Conservation (phyloP, 805 yeast species). For the Blastobotrys parvus region DNA sequence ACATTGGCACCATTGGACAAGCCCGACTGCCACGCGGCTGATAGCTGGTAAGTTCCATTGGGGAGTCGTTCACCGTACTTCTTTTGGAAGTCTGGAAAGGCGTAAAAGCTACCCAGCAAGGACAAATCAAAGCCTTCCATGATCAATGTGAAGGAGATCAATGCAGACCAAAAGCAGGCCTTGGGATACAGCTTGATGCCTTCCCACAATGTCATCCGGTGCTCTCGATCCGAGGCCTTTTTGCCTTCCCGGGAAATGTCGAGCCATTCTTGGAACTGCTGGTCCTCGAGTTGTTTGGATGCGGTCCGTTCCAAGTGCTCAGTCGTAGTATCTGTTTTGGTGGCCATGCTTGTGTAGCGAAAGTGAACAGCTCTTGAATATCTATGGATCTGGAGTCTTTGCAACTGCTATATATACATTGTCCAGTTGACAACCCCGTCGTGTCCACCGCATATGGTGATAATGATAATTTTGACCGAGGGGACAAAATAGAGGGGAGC, state of each 20-base stretch:
- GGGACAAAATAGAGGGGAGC: too few relatives aligned
- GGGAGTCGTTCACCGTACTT: constrained; percentile 31
- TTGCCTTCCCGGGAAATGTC: constrained; percentile 3
- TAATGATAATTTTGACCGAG: too few relatives aligned
- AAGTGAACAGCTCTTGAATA: too few relatives aligned
- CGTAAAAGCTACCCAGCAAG: constrained; percentile 36
- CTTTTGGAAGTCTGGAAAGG: constrained; percentile 35
- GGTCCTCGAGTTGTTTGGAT: too few relatives aligned
- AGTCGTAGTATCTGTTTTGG: too few relatives aligned
- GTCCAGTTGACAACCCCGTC: too few relatives aligned
- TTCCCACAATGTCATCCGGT: constrained; percentile 12
- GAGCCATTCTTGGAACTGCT: neutral
- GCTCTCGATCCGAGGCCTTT: constrained; percentile 9
- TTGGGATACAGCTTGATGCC: constrained; percentile 30
- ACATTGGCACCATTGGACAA: constrained; percentile 20
- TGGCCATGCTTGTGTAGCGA: too few relatives aligned
- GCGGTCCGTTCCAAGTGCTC: too few relatives aligned
- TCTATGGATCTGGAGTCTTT: too few relatives aligned
- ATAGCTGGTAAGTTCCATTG: constrained; percentile 9
- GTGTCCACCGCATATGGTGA: too few relatives aligned
- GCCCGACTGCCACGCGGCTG: constrained; percentile 19
- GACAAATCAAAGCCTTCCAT: constrained; percentile 44
- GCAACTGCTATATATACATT: too few relatives aligned
- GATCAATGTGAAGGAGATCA: constrained; percentile 35
- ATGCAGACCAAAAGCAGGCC: constrained; percentile 39